phyloP scores from a whole-genome alignment of 1,284 basidiomycete species.

The Puccinia sorghi region DNA sequence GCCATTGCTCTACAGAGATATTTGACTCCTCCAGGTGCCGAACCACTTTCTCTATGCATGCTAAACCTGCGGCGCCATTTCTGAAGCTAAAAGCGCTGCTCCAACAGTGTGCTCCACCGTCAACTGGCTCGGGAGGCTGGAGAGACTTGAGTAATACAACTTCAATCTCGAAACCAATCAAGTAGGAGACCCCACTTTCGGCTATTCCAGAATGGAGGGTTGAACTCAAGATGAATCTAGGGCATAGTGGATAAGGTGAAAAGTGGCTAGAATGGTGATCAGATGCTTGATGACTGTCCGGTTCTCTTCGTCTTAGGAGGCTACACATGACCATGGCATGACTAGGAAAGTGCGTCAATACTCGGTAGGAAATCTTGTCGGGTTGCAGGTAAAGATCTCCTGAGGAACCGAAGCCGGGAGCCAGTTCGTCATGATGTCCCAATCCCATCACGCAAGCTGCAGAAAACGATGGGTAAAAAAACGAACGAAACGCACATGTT shows the following conservation, averaged over 20 bases:
- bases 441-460: slow-evolving; percentile 44
- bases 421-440: slow-evolving; percentile 41
- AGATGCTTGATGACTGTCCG: slow-evolving; percentile 8
- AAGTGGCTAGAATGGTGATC: slow-evolving; percentile 14
- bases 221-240: slow-evolving; percentile 46
- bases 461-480: neutral
- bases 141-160: slow-evolving; percentile 40
- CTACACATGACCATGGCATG: slow-evolving; percentile 49
- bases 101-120: slow-evolving; percentile 34
- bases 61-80: slow-evolving; percentile 30
- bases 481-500: neutral
- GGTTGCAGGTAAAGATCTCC: slow-evolving; percentile 49
- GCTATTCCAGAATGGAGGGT: slow-evolving; percentile 43
- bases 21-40: slow-evolving; percentile 20
- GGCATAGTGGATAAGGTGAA: slow-evolving; percentile 47
- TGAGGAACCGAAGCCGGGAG: slow-evolving; percentile 36
- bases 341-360: slow-evolving; percentile 18
- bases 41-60: slow-evolving; percentile 37
- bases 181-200: slow-evolving; percentile 42
- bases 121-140: slow-evolving; percentile 21
- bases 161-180: slow-evolving; percentile 48
- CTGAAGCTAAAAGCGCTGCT: slow-evolving; percentile 36
- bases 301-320: slow-evolving; percentile 28
- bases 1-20: slow-evolving; percentile 46
- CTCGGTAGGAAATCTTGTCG: slow-evolving; percentile 48